Conservation (phyloP, 768 basidiomycete species). For the Russula sp. region DNA sequence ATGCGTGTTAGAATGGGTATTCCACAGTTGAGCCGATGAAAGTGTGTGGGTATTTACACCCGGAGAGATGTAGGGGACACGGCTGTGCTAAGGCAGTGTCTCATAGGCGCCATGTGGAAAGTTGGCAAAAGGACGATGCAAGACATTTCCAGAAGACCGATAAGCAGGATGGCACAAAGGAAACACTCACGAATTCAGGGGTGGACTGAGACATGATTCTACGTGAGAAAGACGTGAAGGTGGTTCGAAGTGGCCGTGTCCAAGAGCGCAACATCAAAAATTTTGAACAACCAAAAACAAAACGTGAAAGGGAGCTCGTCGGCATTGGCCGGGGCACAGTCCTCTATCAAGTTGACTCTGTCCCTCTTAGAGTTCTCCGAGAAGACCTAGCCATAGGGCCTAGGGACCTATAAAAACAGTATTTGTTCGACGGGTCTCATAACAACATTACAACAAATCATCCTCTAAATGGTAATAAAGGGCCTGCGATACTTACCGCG, state of each 20-base stretch:
- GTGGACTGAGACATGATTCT: slow-evolving; percentile 22
- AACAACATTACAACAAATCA: neutral
- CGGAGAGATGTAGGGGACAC: too few relatives aligned
- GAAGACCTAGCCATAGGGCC: neutral
- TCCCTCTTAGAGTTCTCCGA: neutral
- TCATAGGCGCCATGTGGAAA: neutral
- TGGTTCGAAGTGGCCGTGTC: slow-evolving; percentile 29
- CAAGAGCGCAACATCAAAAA: slow-evolving; percentile 32
- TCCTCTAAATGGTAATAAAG: neutral
- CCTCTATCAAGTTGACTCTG: too few relatives aligned
- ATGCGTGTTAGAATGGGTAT: neutral
- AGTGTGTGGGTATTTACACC: neutral
- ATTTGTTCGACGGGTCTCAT: neutral
- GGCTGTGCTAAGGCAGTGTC: too few relatives aligned
- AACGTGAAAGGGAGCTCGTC: neutral
- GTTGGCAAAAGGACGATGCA: too few relatives aligned
- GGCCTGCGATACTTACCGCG: neutral
- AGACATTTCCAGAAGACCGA: neutral
- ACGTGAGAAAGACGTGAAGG: neutral
- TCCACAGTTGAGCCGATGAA: neutral
- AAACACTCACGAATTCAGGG: slow-evolving; percentile 21
- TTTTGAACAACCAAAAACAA: slow-evolving; percentile 2
- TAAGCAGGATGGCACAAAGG: neutral
- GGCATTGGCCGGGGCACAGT: neutral
- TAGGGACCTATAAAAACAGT: neutral